Conservation (phyloP, 2,329 filamentous ascomycete species). For the Paraconiothyrium sp. region DNA sequence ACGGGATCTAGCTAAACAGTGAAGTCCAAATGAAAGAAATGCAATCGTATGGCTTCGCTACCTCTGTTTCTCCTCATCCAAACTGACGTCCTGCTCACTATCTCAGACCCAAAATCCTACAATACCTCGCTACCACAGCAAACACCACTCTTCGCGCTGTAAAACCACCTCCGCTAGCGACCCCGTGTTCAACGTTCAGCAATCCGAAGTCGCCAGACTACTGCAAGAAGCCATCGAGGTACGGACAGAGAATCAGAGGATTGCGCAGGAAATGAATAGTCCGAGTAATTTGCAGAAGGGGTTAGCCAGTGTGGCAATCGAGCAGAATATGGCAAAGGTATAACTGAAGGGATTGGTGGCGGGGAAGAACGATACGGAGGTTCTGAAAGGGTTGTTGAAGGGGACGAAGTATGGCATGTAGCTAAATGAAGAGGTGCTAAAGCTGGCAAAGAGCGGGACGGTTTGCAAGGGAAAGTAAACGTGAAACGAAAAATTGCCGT, state of each 20-base stretch:
- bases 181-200: slow-evolving; percentile 2
- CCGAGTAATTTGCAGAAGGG: neutral
- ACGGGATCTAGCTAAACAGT: neutral
- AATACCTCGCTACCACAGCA: neutral
- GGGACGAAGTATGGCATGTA: slow-evolving; percentile 8
- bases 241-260: slow-evolving; percentile 18
- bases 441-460: slow-evolving; percentile 8
- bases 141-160: neutral
- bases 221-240: slow-evolving; percentile 22
- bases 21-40: neutral
- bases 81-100: neutral
- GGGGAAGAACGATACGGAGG: neutral
- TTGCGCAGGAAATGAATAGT: slow-evolving; percentile 18
- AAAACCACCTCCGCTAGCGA: neutral
- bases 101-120: neutral
- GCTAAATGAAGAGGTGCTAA: slow-evolving; percentile 12
- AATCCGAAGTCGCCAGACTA: slow-evolving; percentile 14
- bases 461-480: neutral
- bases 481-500: no score
- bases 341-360: slow-evolving; percentile 10
- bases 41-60: neutral
- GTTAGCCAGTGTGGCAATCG: neutral
- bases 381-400: slow-evolving; percentile 12
- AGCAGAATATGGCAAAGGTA: slow-evolving; percentile 11
- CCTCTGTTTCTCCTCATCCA: neutral